These are phyloP conservation scores for Saturnispora kantuleensis DNA, from an alignment of 805 yeast species.

Conservation along the genomic window DNA sequence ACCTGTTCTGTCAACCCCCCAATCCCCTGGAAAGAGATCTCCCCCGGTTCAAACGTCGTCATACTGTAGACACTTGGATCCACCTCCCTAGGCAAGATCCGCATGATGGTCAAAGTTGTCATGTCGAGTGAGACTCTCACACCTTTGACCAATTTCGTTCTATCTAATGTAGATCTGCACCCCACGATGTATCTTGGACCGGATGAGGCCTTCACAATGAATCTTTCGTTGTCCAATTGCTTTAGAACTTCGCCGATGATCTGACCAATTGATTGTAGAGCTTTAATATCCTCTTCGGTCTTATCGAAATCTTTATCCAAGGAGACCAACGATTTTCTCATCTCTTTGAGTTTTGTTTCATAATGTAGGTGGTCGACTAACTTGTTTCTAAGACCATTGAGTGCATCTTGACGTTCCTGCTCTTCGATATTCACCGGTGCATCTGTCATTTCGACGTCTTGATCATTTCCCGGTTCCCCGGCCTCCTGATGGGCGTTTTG, in stretches of 20 bases:
- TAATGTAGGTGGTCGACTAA: conserved; percentile 88
- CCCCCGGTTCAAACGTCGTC: conserved; percentile 98
- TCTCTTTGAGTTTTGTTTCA: conserved; percentile 81
- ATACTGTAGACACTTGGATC: conserved; percentile 96
- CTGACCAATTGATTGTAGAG: conserved; percentile 94
- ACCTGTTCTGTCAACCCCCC: conserved; percentile 97
- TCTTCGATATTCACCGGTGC: conserved; percentile 13
- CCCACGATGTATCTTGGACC: conserved; percentile 98
- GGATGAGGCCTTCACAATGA: conserved; percentile 89
- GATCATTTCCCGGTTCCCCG: conserved; percentile 5
- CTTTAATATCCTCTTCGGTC: conserved; percentile 95
- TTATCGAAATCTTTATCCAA: conserved; percentile 77
- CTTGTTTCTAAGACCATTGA: conserved; percentile 71
- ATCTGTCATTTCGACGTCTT: conserved; percentile 7
- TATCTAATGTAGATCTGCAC: conserved; percentile 85
- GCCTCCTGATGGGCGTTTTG: conserved; percentile 1
- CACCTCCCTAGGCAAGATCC: conserved; percentile 93
- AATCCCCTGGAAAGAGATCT: conserved; percentile 84
- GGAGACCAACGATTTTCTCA: conserved; percentile 74
- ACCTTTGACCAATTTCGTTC: conserved; percentile 78
- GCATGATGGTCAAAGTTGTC: conserved; percentile 96
- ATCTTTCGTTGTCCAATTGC: conserved; percentile 88
- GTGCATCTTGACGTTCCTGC: conserved; percentile 54
- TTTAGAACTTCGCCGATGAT: conserved; percentile 94
- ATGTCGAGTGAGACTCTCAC: conserved; percentile 94